Percentiles rank a stretch among this genome's conserved stretches.
These are phyloP conservation scores for Acer negundo DNA, from an alignment of 345 rosid species.

Conservation along the genomic window DNA sequence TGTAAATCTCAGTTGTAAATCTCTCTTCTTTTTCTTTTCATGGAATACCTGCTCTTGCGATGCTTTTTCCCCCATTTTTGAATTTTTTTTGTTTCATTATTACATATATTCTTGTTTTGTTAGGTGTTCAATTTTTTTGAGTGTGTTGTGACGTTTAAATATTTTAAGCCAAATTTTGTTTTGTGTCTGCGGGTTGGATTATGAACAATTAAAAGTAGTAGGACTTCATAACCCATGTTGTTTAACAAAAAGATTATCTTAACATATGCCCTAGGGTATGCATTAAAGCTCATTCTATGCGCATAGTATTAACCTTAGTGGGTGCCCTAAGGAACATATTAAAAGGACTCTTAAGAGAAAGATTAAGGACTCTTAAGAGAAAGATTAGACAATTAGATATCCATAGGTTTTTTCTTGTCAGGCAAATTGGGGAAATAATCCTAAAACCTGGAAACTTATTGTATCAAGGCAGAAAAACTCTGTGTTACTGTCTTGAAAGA, in stretches of 20 bases:
- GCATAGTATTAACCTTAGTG: not conserved
- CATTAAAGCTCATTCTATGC: not conserved
- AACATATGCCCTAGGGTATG: not conserved
- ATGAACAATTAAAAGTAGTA: not conserved
- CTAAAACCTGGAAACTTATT: not conserved
- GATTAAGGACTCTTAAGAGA: not conserved
- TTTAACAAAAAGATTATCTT: no score
- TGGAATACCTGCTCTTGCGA: not conserved
- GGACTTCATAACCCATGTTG: not conserved
- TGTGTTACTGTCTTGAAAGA: not conserved
- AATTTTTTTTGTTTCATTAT: not conserved
- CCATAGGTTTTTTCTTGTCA: not conserved
- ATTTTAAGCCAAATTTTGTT: not conserved
- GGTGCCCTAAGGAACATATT: not conserved
- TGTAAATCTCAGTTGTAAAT: not conserved
- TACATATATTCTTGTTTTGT: not conserved
- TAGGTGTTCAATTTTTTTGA: not conserved
- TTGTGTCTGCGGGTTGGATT: slow-evolving; percentile 6
- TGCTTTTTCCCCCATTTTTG: not conserved
- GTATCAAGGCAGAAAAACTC: not conserved
- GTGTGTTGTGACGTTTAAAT: not conserved
- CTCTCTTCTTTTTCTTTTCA: not conserved
- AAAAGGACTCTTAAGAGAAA: not conserved
- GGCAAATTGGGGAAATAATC: not conserved
- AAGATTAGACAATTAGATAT: not conserved